Conservation (phyloP, 331 rosid species). For the Erythrophleum ivorense region DNA sequence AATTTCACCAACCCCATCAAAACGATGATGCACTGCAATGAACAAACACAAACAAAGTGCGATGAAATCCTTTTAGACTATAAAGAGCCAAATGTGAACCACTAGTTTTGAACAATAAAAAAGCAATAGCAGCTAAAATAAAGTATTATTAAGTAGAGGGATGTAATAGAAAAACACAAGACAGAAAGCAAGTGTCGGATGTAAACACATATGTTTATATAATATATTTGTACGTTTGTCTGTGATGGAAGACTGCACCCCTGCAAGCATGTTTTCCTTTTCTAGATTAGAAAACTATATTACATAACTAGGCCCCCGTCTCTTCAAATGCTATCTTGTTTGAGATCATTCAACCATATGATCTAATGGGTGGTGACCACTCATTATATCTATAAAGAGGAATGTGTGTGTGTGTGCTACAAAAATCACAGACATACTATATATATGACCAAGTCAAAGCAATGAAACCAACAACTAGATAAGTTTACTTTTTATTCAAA, state of each 20-base stretch:
- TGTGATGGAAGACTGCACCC: neutral
- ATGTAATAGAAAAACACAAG: neutral
- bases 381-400: neutral
- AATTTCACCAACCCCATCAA: neutral
- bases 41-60: constrained; percentile 24
- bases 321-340: constrained; percentile 8
- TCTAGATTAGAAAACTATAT: neutral
- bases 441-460: constrained; percentile 16
- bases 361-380: neutral
- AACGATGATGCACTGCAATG: neutral
- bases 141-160: constrained; percentile 17
- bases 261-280: neutral
- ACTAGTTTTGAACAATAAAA: constrained; percentile 6
- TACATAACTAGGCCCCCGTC: neutral
- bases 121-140: constrained; percentile 8
- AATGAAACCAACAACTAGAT: neutral
- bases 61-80: constrained; percentile 19
- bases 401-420: neutral
- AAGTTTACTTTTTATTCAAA: constrained; percentile 11
- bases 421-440: neutral
- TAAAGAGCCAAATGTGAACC: constrained; percentile 17
- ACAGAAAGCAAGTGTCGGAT: neutral
- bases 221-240: neutral
- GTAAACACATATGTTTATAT: neutral
- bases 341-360: constrained; percentile 2